A percentile compares a stretch with the other conserved stretches of the same genome.
Conservation (phyloP, 306 rosid genomes). For the Potentilla sterilis region DNA sequence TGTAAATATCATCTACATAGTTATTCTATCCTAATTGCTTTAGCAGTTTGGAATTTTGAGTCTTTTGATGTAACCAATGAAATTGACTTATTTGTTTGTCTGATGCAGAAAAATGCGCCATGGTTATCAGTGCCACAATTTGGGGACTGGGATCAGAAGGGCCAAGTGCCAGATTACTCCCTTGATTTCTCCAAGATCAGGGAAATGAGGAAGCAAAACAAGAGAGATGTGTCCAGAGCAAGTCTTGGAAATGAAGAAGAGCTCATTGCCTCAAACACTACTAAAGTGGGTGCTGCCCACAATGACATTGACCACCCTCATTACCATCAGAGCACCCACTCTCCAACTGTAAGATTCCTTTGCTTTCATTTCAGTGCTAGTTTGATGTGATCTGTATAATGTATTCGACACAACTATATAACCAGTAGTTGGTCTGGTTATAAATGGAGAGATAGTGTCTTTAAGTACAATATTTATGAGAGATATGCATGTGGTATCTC, state of each 20-base stretch:
- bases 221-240: conserved; percentile 75
- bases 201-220: conserved; percentile 94
- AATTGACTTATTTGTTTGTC: neutral
- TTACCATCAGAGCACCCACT: conserved; percentile 52
- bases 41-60: neutral
- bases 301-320: conserved; percentile 47
- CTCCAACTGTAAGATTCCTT: conserved; percentile 78
- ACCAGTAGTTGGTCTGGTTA: conserved; percentile 17
- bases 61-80: neutral
- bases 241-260: conserved; percentile 98
- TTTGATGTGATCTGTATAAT: conserved; percentile 6
- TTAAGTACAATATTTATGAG: conserved; percentile 15
- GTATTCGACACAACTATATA: neutral
- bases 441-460: conserved; percentile 6
- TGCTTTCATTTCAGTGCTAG: conserved; percentile 6
- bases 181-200: conserved; percentile 93
- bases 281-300: conserved; percentile 34
- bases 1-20: neutral
- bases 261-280: conserved; percentile 50
- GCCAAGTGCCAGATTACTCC: conserved; percentile 82
- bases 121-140: conserved; percentile 98
- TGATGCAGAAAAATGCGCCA: conserved; percentile 56
- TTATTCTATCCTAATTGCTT: neutral
- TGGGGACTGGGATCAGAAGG: conserved; percentile 98
- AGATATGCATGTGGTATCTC: conserved; percentile 28